Conservation (phyloP, 495 filamentous ascomycete genomes). For the Achaetomiella virescens region DNA sequence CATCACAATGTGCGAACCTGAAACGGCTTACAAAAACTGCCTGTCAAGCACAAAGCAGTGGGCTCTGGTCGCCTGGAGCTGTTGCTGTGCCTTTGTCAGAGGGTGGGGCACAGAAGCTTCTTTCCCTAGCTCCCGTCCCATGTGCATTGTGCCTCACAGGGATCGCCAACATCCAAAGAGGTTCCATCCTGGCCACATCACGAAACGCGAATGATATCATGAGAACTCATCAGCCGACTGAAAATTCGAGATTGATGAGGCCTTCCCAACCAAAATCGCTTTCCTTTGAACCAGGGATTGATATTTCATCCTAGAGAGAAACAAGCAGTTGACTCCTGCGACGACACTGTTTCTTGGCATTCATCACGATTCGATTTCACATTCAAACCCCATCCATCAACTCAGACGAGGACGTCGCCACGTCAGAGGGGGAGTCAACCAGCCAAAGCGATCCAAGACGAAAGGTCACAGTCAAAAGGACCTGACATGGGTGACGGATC, state of each 20-base stretch:
- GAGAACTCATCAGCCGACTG: not conserved
- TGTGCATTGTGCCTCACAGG: not conserved
- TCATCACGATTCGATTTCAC: not conserved
- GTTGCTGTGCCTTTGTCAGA: not conserved
- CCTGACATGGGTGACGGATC: slow-evolving; percentile 2
- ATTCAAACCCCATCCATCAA: not conserved
- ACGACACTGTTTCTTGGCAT: not conserved
- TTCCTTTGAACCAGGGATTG: too few relatives aligned
- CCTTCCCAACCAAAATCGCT: too few relatives aligned
- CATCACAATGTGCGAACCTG: too few relatives aligned
- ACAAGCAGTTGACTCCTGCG: too few relatives aligned
- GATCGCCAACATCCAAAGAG: not conserved
- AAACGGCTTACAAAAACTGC: too few relatives aligned
- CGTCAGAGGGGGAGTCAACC: not conserved
- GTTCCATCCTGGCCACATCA: not conserved
- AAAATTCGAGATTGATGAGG: too few relatives aligned
- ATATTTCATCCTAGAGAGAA: too few relatives aligned
- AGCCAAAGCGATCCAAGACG: not conserved
- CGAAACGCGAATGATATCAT: slow-evolving; percentile 8
- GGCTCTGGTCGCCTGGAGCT: not conserved
- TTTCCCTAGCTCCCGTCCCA: not conserved
- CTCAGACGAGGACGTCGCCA: not conserved
- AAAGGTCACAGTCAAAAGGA: not conserved
- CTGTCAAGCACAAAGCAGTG: too few relatives aligned
- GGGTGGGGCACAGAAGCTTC: not conserved